Percentiles rank a stretch among this genome's conserved stretches.
These are phyloP conservation scores for Debaryomycetaceae sp. DNA, from an alignment of 1,139 yeast species.

Conservation along the genomic window DNA sequence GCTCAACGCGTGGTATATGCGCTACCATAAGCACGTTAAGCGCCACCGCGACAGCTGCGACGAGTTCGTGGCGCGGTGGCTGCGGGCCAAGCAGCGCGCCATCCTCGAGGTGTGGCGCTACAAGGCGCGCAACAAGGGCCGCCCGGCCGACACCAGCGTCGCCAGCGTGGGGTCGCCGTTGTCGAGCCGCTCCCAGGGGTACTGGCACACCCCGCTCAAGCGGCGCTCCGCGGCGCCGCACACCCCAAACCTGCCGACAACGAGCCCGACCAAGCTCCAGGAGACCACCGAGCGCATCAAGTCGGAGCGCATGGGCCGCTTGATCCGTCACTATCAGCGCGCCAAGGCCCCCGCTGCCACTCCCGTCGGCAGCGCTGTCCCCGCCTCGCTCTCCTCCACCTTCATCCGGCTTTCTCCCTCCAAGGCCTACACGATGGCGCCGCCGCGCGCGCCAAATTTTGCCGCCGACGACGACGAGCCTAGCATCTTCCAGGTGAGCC, in stretches of 20 bases:
- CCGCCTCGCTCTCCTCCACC: too few species aligned
- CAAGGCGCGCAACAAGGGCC: conserved; percentile 11
- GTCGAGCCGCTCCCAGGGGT: conserved; percentile 19
- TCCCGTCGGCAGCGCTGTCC: too few species aligned
- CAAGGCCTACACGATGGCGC: conserved; percentile 10
- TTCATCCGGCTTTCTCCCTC: neutral
- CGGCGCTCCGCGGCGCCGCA: conserved; percentile 15
- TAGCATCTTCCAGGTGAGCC: conserved; percentile 7
- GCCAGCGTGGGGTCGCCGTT: conserved; percentile 33
- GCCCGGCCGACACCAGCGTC: conserved; percentile 15
- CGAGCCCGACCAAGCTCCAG: conserved; percentile 38
- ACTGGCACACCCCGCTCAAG: neutral
- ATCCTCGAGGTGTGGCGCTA: conserved; percentile 37
- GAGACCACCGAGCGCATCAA: conserved; percentile 36
- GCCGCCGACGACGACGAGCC: too few species aligned
- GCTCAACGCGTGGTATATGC: conserved; percentile 38
- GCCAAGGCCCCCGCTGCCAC: conserved; percentile 17
- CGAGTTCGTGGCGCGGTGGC: conserved; percentile 32
- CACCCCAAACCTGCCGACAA: conserved; percentile 14
- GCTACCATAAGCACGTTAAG: conserved; percentile 26
- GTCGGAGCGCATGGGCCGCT: conserved; percentile 31
- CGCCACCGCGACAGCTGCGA: conserved; percentile 36
- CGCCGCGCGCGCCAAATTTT: neutral
- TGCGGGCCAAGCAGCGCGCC: conserved; percentile 21
- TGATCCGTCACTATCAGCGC: conserved; percentile 30